Base-by-base conservation (phyloP, 331 rosid species). In the Stylosanthes scabra region DNA sequence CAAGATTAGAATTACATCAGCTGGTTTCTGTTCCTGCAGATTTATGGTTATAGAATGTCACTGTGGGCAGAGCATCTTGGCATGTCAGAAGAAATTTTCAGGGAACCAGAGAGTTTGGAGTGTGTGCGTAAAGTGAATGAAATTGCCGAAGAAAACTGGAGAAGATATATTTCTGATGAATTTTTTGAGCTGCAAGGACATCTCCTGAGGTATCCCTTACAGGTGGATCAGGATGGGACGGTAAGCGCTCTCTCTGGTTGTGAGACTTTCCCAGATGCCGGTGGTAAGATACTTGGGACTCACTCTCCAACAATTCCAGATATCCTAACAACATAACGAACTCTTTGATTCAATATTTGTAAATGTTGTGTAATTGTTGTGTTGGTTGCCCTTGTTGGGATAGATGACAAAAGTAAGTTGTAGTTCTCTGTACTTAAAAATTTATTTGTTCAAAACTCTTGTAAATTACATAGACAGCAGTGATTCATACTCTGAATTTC, bases 51-150 rank as follows among this genome's bases (percentile, higher is more conserved):
- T 78, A 83, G 99, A 85, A 89, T 74, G 93, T 95, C 99, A 11
- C 85, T 95, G 39, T 91, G 97, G 99, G 76, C 82, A 2, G 97
- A 95, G 78, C 99, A 95, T 84, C 91, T 95, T 39, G 99, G 77
- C 44, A 34, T 7, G 82, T 15, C 80, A 37, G 89, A 84, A 29
- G 27, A 76, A 15, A 69, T 80, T 71, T 92, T 87, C 46, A 49
- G 81, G 61, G 92, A 92, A 59, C 89, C 99, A 6, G 92, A 66
- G 82, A 90, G 83, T 62, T 77, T 90, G 81, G 88, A 91, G 60
- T 90, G 97, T 59, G 92, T 92, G 63, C 82, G 60, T 65, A 79
- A 10, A 77, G 93, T 95, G 77, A 92, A 92, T 56, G 71, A 10
- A 52, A 82, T 95, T 65, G 97, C 99, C 0, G 51, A 68, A 9